Base-by-base conservation (phyloP, 2,329 filamentous ascomycete species). In the Graphilbum sp. region DNA sequence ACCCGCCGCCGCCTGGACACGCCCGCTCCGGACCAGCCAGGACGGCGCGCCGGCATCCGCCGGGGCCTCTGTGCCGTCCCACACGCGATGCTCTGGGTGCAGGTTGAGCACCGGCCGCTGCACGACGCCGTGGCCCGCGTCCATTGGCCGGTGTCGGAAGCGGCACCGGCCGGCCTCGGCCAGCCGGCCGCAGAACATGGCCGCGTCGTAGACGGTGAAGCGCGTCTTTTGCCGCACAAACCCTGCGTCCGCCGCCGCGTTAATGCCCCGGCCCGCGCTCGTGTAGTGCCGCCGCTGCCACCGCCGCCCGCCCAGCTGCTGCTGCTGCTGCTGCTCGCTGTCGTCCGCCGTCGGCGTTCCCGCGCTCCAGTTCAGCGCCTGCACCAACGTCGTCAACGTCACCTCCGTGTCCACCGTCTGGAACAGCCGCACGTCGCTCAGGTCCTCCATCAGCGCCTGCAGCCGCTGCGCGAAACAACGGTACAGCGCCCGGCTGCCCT, bases 401-500 rank as follows among this genome's bases (percentile, higher is more conserved):
- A 54, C 50, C 5, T 38, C 29, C 7, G 40, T 45, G 2, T 49
- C 37, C 5, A 34, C 33, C 4, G 37, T 34, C 9, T 40, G 39
- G 25, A 58, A 54, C 11, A 58, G 42, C 4, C 45, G 44, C 4
- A 40, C 24, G 2, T 47, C 45, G 29, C 49, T 46, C 13, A 36
- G 41, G 31, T 59, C 52, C 29, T 55, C 49, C 34, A 60, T 45
- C 15, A 58, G 36, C 35, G 46, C 47, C 45, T 52, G 46, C 34
- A 61, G 43, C 13, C 55, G 48, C 12, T 42, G 44, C 3, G 50
- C 49, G 42, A 61, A 61, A 17, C 52, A 46, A 13, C 47, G 46
- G 38, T 53, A 58, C 20, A 57, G 43, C 16, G 45, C 38, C 15
- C 49, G 49, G 33, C 49, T 48, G 10, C 48, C 45, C 20, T 43